Base-by-base conservation (phyloP, 73 alveolate genomes). In the Uronychia binucleata region DNA sequence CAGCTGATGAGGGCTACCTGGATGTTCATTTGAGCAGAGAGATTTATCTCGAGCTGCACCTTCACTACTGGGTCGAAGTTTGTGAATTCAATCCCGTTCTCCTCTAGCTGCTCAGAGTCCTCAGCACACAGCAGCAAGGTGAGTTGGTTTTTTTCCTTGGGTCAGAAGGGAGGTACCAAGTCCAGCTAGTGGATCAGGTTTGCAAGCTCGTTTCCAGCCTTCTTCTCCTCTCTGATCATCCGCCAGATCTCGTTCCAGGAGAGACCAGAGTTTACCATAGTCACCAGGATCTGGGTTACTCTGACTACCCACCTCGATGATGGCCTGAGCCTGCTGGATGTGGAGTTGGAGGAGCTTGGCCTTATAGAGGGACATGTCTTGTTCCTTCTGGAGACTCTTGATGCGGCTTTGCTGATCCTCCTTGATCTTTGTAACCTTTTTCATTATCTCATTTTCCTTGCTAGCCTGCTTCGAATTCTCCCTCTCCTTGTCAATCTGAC, bases 201-300 rank as follows among this genome's bases (percentile, higher is more conserved):
- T 28, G 99, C 98, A 33, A 94, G 90, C n/a, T 97, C 97, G 84
- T 96, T 93, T 27, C 98, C 98, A 11, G 91, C 87, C 79, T 92
- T 87, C 79, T 93, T 91, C 86, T 95, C 97, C 31, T 94, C 98
- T 34, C 92, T 93, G 32, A 96, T 94, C 98, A 95, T 93, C 80
- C 96, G 93, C 88, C 86, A 74, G 30, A 94, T 88, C 31, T 93
- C 95, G n/a, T 75, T 86, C 99, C 99, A 96, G 26, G 93, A 78
- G 75, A 95, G 87, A 0, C 99, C 99, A 35, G 90, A 75, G 57
- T 84, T 86, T 11, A 89, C 77, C 93, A 94, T 82, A 5, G 83
- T 81, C 46, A 77, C 31, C 59, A 95, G 84, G 30, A 96, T 92
- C 33, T 46, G 19, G 19, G 5, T 11, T 46, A 11, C 5, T 46